A percentile compares a stretch with the other conserved stretches of the same genome.
Conservation (phyloP, 1,284 basidiomycete genomes). For the Earliella scabrosa region DNA sequence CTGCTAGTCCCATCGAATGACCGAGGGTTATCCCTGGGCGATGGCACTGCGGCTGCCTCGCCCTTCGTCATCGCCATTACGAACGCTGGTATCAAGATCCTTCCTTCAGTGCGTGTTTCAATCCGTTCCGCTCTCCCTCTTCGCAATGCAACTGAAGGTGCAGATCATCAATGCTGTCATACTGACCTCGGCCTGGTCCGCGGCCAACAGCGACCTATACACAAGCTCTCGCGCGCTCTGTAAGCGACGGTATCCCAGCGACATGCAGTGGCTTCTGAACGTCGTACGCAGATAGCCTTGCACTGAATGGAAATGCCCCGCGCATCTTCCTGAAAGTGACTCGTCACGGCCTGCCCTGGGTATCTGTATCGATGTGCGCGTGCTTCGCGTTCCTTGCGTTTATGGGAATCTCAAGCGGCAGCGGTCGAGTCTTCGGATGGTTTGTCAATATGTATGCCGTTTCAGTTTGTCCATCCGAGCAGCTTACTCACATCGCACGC, state of each 20-base stretch:
- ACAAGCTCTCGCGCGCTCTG: conserved; percentile 82
- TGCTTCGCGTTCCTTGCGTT: conserved; percentile 76
- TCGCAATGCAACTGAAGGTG: neutral
- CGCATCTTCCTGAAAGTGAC: conserved; percentile 71
- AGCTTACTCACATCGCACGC: no score
- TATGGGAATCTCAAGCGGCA: conserved; percentile 62
- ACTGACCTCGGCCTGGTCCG: conserved; percentile 86
- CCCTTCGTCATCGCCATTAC: conserved; percentile 86
- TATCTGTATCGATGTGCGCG: conserved; percentile 70
- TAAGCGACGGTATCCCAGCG: conserved; percentile 44
- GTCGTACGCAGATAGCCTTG: conserved; percentile 78
- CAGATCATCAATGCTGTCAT: conserved; percentile 88
- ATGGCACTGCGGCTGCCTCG: conserved; percentile 71
- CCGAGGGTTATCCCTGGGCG: conserved; percentile 53
- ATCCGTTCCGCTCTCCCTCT: no score
- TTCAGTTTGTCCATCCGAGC: no score
- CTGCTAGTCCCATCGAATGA: conserved; percentile 77
- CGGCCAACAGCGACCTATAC: conserved; percentile 84
- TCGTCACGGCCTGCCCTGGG: conserved; percentile 76
- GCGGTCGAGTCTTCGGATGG: conserved; percentile 68
- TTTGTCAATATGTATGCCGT: conserved; percentile 77
- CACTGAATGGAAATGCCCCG: conserved; percentile 78
- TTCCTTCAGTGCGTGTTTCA: conserved; percentile 50
- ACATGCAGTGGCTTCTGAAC: no score
- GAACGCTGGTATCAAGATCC: conserved; percentile 72